Conservation (phyloP, 2,329 filamentous ascomycete species). For the Lecanosticta acicola region DNA sequence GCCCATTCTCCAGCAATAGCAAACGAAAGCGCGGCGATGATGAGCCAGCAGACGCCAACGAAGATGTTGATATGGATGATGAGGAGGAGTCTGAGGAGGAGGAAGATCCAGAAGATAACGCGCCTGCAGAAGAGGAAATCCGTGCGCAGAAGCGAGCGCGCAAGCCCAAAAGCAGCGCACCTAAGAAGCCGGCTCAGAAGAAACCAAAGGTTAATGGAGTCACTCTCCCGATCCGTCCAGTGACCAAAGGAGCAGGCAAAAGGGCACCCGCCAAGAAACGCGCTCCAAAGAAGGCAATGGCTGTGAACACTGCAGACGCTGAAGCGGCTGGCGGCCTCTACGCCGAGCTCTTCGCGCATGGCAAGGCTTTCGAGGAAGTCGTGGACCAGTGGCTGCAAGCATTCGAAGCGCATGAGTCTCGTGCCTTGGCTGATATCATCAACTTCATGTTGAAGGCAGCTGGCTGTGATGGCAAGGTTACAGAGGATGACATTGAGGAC, state of each 20-base stretch:
- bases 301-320: slow-evolving; percentile 48
- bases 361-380: slow-evolving; percentile 50
- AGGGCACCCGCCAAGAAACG: slow-evolving; percentile 37
- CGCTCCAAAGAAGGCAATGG: slow-evolving; percentile 46
- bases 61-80: slow-evolving; percentile 34
- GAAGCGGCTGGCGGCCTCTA: slow-evolving; percentile 54
- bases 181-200: slow-evolving; percentile 42
- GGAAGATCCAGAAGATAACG: slow-evolving; percentile 34
- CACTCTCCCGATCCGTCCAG: slow-evolving; percentile 49
- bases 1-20: slow-evolving; percentile 27
- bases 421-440: slow-evolving; percentile 53
- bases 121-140: slow-evolving; percentile 47
- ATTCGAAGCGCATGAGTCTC: slow-evolving; percentile 52
- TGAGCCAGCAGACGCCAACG: slow-evolving; percentile 31
- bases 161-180: slow-evolving; percentile 29
- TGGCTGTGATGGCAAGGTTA: slow-evolving; percentile 74
- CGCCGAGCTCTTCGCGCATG: slow-evolving; percentile 55
- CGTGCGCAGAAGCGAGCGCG: slow-evolving; percentile 34
- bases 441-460: slow-evolving; percentile 62
- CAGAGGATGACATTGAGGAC: slow-evolving; percentile 78
- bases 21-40: slow-evolving; percentile 46
- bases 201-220: slow-evolving; percentile 53
- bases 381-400: slow-evolving; percentile 53
- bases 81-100: slow-evolving; percentile 32
- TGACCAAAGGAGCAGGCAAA: slow-evolving; percentile 32